phyloP scores from a whole-genome alignment of 2,329 filamentous ascomycete species.

The Penicillium sp. region DNA sequence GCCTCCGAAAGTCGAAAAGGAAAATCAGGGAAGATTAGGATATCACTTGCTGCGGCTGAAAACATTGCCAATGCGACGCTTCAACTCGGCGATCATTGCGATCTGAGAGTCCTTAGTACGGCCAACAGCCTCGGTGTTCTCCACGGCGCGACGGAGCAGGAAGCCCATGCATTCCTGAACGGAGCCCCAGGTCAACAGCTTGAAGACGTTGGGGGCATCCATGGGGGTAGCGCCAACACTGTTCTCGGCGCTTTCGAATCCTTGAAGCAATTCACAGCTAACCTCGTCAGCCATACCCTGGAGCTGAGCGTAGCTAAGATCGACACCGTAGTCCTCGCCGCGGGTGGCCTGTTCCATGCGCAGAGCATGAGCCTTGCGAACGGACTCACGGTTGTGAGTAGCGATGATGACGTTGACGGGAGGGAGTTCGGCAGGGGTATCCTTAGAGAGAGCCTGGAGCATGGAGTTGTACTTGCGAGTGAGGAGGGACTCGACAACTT shows the following conservation, averaged over 20 bases:
- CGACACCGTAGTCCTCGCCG: constrained; percentile 36
- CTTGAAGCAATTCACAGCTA: constrained; percentile 51
- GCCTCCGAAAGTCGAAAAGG: background rate
- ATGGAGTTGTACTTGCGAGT: constrained; percentile 51
- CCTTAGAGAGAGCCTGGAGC: constrained; percentile 41
- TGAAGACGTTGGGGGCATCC: constrained; percentile 45
- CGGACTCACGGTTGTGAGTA: constrained; percentile 51
- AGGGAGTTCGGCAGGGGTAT: constrained; percentile 30
- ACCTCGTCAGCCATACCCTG: constrained; percentile 96
- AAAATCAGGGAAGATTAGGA: background rate
- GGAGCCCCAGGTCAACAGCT: constrained; percentile 53
- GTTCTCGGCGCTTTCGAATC: constrained; percentile 24
- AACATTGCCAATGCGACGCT: constrained; percentile 24
- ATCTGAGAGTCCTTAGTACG: constrained; percentile 42
- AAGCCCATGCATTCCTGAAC: constrained; percentile 55
- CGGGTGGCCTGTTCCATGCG: constrained; percentile 40
- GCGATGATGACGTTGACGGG: constrained; percentile 49
- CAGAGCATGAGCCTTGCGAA: constrained; percentile 44
- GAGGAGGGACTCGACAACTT: constrained; percentile 48
- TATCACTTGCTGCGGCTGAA: constrained; percentile 19
- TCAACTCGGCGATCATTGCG: constrained; percentile 31
- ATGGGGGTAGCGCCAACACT: constrained; percentile 20
- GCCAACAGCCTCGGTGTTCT: constrained; percentile 59
- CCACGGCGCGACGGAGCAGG: constrained; percentile 56
- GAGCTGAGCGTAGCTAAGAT: constrained; percentile 64